These are phyloP conservation scores for Penicillium sp. DNA, from an alignment of 2,329 filamentous ascomycete genomes.

Conservation along the genomic window DNA sequence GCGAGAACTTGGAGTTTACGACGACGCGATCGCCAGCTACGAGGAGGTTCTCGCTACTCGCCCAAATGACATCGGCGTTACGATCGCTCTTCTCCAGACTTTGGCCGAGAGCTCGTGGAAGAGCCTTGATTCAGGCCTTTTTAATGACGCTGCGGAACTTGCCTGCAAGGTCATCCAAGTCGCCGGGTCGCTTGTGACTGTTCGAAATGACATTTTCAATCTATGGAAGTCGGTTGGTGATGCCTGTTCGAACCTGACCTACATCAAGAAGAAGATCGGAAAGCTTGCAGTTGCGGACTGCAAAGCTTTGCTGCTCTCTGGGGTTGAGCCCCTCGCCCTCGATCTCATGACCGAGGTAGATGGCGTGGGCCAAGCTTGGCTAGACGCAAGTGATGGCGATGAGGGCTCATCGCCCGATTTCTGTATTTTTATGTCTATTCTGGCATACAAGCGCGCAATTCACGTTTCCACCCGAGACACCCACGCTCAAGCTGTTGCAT, in stretches of 20 bases:
- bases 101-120: slow-evolving; percentile 79
- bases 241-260: slow-evolving; percentile 81
- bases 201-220: slow-evolving; percentile 77
- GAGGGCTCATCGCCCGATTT: slow-evolving; percentile 49
- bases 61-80: slow-evolving; percentile 79
- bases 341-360: slow-evolving; percentile 71
- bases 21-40: slow-evolving; percentile 79
- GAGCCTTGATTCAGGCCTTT: slow-evolving; percentile 79
- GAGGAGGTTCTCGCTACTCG: slow-evolving; percentile 69
- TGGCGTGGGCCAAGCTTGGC: slow-evolving; percentile 54
- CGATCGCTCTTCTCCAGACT: slow-evolving; percentile 85
- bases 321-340: slow-evolving; percentile 57
- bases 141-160: slow-evolving; percentile 76
- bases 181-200: slow-evolving; percentile 63
- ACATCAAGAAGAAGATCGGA: slow-evolving; percentile 68
- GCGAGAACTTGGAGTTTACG: slow-evolving; percentile 86
- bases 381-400: slow-evolving; percentile 40
- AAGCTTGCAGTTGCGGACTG: slow-evolving; percentile 65
- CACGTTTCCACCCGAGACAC: slow-evolving; percentile 71
- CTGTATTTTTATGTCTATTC: slow-evolving; percentile 71
- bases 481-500: slow-evolving; percentile 91
- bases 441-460: slow-evolving; percentile 87
- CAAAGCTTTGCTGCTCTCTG: slow-evolving; percentile 60
- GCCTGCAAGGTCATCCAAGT: slow-evolving; percentile 71
- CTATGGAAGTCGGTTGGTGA: slow-evolving; percentile 93